Percentiles rank a stretch among this genome's conserved stretches.
Conservation (phyloP, 73 alveolate species). For the Paramecium caudatum region DNA sequence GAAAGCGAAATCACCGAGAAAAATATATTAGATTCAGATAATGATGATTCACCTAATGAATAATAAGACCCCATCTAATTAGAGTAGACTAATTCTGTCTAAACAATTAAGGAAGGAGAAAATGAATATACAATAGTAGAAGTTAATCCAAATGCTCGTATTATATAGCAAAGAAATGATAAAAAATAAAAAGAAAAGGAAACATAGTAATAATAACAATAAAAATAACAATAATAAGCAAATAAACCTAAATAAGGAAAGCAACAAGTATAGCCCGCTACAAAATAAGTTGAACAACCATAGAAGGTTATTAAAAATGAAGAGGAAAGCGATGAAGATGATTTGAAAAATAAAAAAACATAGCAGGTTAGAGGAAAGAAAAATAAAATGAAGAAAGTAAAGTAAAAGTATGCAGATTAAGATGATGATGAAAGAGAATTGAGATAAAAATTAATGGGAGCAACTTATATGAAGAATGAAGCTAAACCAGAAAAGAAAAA, state of each 20-base stretch:
- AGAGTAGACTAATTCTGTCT: neutral
- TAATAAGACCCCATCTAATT: neutral
- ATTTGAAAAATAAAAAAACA: neutral
- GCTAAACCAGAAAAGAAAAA: conserved; percentile 33
- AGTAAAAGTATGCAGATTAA: conserved; percentile 92
- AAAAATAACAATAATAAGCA: conserved; percentile 70
- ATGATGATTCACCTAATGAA: conserved; percentile 48
- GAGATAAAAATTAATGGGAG: conserved; percentile 86
- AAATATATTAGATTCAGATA: conserved; percentile 58
- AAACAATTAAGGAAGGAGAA: conserved; percentile 59
- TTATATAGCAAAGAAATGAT: conserved; percentile 68
- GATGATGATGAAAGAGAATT: conserved; percentile 92
- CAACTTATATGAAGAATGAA: conserved; percentile 78
- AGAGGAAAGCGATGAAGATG: neutral
- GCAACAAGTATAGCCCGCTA: conserved; percentile 21
- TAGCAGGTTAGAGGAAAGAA: conserved; percentile 81
- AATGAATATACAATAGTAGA: conserved; percentile 49
- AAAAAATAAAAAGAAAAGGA: conserved; percentile 66
- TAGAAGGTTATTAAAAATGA: conserved; percentile 54
- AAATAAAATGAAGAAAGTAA: conserved; percentile 85
- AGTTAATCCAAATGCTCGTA: conserved; percentile 69
- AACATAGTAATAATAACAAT: conserved; percentile 43
- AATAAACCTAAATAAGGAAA: conserved; percentile 71
- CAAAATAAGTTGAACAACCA: conserved; percentile 4
- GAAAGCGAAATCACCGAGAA: conserved; percentile 70